Evolutionary conservation across 129 eudicot species (phyloP).

Genomic region (Arctium lappa): DNA sequence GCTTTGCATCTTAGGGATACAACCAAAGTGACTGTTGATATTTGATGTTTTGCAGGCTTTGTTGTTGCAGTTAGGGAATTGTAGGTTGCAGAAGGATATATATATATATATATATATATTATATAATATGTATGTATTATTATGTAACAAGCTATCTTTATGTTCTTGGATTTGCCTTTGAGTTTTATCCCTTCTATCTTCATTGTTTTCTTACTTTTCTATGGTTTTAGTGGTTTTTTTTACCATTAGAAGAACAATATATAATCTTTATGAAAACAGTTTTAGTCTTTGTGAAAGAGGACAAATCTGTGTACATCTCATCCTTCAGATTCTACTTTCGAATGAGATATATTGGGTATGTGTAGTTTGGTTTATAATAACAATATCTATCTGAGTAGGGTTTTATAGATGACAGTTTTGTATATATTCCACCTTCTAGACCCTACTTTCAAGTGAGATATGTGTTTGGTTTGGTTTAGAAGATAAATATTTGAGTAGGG

Average conservation of each 20-base stretch:
- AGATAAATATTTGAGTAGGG: no score
- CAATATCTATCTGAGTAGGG: no score
- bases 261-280: no score
- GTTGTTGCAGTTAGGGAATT: conserved; percentile 1
- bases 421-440: no score
- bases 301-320: no score
- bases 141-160: not conserved
- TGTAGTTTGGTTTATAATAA: no score
- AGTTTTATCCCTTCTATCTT: not conserved
- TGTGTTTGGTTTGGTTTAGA: no score
- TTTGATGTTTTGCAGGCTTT: conserved; percentile 12
- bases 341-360: not conserved
- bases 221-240: not conserved
- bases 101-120: not conserved
- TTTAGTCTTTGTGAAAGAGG: no score
- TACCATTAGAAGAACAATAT: no score
- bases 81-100: conserved; percentile 13
- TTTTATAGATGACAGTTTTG: no score
- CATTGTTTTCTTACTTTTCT: not conserved
- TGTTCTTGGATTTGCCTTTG: not conserved
- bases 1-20: not conserved
- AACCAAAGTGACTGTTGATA: conserved; percentile 14
- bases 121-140: not conserved
- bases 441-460: no score
- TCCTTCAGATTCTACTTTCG: not conserved